phyloP scores from a whole-genome alignment of 2,329 filamentous ascomycete genomes.

The Dendrostoma leiphaemia region DNA sequence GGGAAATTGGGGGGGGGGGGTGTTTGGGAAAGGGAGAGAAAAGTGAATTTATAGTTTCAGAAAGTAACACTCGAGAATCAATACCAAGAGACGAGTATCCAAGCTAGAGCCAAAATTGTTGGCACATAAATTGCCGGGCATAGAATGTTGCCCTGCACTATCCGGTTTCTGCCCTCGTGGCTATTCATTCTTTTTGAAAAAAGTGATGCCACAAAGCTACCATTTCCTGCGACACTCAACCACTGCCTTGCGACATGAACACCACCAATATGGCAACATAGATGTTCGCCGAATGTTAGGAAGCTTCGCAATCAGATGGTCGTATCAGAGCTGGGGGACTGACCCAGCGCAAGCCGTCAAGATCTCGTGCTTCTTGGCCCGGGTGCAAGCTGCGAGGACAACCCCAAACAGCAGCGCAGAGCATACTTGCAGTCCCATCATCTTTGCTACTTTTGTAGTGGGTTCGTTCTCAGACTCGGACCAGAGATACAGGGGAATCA shows the following conservation, averaged over 20 bases:
- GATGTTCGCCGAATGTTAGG: too few species aligned
- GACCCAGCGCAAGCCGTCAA: slow-evolving; percentile 2
- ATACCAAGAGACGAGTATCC: too few species aligned
- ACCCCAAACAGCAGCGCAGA: neutral
- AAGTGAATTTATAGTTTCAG: too few species aligned
- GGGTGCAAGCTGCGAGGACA: neutral
- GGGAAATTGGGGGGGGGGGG: too few species aligned
- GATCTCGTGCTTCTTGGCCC: slow-evolving; percentile 6
- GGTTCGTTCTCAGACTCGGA: neutral
- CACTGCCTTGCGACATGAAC: too few species aligned
- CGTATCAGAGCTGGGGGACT: too few species aligned
- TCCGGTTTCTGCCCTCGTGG: neutral
- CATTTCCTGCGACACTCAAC: neutral
- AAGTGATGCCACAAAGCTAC: neutral
- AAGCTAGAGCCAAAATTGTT: too few species aligned
- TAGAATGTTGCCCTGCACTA: neutral
- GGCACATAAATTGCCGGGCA: too few species aligned
- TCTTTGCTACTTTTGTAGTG: neutral
- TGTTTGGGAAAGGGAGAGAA: too few species aligned
- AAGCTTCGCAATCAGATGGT: too few species aligned
- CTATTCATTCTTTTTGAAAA: too few species aligned
- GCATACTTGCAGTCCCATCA: slow-evolving; percentile 6
- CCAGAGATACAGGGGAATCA: neutral
- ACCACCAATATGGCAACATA: slow-evolving; percentile 8
- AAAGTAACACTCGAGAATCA: too few species aligned